Percentiles rank a stretch among this genome's conserved stretches.
Conservation (phyloP, 2,329 filamentous ascomycete genomes). For the Tolypocladium guangdongense region DNA sequence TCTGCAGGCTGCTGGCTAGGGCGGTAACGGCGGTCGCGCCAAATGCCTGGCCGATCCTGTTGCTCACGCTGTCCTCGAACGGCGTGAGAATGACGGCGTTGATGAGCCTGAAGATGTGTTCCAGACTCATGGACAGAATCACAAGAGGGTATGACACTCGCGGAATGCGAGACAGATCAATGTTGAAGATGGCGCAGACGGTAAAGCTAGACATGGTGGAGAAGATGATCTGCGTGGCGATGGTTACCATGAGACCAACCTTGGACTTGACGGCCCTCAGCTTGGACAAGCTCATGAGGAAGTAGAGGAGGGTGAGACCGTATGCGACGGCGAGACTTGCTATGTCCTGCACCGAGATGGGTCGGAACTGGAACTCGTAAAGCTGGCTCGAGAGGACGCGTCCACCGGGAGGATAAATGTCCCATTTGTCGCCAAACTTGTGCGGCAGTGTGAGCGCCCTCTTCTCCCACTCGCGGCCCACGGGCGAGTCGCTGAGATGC, state of each 20-base stretch:
- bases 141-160: slow-evolving; percentile 65
- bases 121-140: slow-evolving; percentile 65
- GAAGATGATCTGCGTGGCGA: slow-evolving; percentile 57
- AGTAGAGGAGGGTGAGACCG: slow-evolving; percentile 50
- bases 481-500: slow-evolving; percentile 52
- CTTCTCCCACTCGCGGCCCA: slow-evolving; percentile 55
- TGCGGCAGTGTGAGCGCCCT: slow-evolving; percentile 42
- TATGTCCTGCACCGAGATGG: slow-evolving; percentile 57
- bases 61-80: slow-evolving; percentile 54
- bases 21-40: slow-evolving; percentile 63
- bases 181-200: slow-evolving; percentile 62
- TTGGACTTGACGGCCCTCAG: slow-evolving; percentile 66
- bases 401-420: slow-evolving; percentile 52
- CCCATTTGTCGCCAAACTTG: slow-evolving; percentile 44
- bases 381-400: slow-evolving; percentile 44
- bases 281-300: slow-evolving; percentile 55
- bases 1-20: slow-evolving; percentile 56
- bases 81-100: slow-evolving; percentile 67
- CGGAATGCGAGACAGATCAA: slow-evolving; percentile 66
- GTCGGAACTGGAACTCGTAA: slow-evolving; percentile 70
- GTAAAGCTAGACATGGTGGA: slow-evolving; percentile 73
- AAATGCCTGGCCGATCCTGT: slow-evolving; percentile 61
- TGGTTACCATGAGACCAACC: slow-evolving; percentile 59
- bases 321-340: slow-evolving; percentile 56
- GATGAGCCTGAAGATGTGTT: slow-evolving; percentile 70